A percentile compares a stretch with the other conserved stretches of the same genome.
Conservation (phyloP, 1,284 basidiomycete species). For the Trametes versicolor region DNA sequence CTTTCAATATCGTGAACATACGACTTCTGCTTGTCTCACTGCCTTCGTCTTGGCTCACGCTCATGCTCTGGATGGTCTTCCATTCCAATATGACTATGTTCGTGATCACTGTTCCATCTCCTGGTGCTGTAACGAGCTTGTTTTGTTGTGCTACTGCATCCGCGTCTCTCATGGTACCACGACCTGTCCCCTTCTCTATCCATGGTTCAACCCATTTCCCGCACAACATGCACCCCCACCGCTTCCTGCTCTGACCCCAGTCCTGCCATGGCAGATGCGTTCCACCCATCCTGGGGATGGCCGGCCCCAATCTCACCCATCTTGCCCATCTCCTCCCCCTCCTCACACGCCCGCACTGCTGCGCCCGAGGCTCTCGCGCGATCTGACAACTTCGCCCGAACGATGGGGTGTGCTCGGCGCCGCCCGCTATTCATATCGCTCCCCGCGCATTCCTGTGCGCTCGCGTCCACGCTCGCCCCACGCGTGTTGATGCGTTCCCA, state of each 20-base stretch:
- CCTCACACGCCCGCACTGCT: constrained; percentile 15
- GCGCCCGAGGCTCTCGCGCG: constrained; percentile 23
- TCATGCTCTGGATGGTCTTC: background rate
- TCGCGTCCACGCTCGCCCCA: constrained; percentile 16
- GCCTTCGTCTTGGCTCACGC: background rate
- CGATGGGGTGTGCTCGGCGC: background rate
- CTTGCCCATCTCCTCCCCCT: background rate
- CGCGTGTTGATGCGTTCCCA: constrained; percentile 29
- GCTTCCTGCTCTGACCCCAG: constrained; percentile 6
- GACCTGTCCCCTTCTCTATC: background rate
- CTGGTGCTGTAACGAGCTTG: background rate
- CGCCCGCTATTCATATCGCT: constrained; percentile 31
- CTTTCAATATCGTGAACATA: too few species aligned
- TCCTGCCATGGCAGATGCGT: background rate
- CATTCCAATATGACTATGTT: too few species aligned
- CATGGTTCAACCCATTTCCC: background rate
- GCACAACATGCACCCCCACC: background rate
- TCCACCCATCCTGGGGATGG: background rate
- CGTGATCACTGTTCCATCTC: too few species aligned
- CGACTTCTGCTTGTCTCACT: background rate
- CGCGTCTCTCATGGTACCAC: background rate
- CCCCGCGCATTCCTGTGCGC: constrained; percentile 29
- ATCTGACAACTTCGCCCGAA: constrained; percentile 10
- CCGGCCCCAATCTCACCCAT: background rate
- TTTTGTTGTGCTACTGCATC: background rate